phyloP scores from a whole-genome alignment of 2,329 filamentous ascomycete genomes.

The Verticillium tricorpus region DNA sequence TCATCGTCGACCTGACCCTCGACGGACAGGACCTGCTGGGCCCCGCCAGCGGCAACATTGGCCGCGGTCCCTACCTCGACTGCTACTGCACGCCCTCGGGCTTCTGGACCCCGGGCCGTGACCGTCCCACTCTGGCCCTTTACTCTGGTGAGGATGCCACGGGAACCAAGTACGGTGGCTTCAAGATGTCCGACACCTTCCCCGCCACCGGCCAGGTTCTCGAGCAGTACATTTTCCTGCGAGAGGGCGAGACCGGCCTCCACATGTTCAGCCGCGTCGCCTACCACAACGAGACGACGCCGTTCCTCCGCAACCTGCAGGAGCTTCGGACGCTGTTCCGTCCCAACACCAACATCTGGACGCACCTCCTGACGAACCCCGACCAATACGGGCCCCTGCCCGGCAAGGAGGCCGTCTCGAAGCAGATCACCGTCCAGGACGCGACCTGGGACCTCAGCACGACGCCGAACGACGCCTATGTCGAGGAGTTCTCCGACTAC shows the following conservation, averaged over 20 bases:
- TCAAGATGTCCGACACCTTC: constrained; percentile 53
- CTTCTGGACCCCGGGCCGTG: constrained; percentile 49
- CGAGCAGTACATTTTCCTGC: constrained; percentile 59
- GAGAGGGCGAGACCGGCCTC: constrained; percentile 55
- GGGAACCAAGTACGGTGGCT: constrained; percentile 45
- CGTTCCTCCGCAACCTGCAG: constrained; percentile 50
- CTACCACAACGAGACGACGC: constrained; percentile 50
- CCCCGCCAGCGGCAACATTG: constrained; percentile 33
- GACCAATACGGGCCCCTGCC: constrained; percentile 49
- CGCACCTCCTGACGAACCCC: constrained; percentile 50
- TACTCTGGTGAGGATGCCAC: constrained; percentile 46
- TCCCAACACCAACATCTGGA: constrained; percentile 53
- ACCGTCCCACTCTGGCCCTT: constrained; percentile 42
- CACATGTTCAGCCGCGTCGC: constrained; percentile 53
- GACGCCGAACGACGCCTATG: constrained; percentile 47
- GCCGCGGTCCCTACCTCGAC: constrained; percentile 52
- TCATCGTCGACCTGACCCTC: constrained; percentile 28
- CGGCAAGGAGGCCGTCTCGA: constrained; percentile 31
- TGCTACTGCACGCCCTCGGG: constrained; percentile 55
- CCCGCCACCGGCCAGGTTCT: constrained; percentile 49
- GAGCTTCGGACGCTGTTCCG: constrained; percentile 56
- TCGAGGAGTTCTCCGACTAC: constrained; percentile 48
- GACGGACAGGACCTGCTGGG: constrained; percentile 43
- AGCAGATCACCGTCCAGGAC: constrained; percentile 50
- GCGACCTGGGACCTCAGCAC: constrained; percentile 56